Evolutionary conservation across 345 rosid genomes (phyloP), one percentile per base, ranked within the genome.

Genomic region (Barbarea vulgaris): DNA sequence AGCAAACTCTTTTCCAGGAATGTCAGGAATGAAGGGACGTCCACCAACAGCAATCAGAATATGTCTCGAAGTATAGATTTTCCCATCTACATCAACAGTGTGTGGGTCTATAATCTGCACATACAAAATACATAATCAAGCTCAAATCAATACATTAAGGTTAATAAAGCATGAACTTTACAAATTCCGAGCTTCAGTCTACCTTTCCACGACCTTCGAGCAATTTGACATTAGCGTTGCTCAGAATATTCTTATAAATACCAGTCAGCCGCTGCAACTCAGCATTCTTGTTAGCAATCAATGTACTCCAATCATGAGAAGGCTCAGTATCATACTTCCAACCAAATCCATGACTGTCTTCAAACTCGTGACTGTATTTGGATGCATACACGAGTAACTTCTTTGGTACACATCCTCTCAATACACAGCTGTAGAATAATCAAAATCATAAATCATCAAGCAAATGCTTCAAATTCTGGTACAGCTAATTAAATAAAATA

Each of bases 351-450:
- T 67, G 70, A 80, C 98, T 91, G 76, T 94, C 97, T 51, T 94
- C 98, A 70, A 91, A 91, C 75, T 94, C 98, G 68, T 94, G 97
- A 77, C 83, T 68, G 73, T 81, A 94, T 81, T 91, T 94, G 28
- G 98, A 94, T 15, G 96, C 84, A 25, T 89, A 94, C 31, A 94
- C 98, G 31, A 94, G 85, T 57, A 94, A 66, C 72, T 94, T 94
- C 89, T 94, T 91, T n/a, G 98, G 98, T 13, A 94, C 93, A 72
- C 98, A 94, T 75, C 98, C 97, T 60, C 98, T 87, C n/a, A 94
- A 87, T 0, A 94, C 96, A 81, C 98, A 94, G 61, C 96, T 91
- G 81, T 62, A 63, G 10, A 61, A 53, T 21, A 46, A 28, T 28
- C 21, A 64, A 64, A 73, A 73, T 19, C 50, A 64, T 44, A 25